Evolutionary conservation across 257 asterid genomes (phyloP).

Genomic region (Anisodus acutangulus): DNA sequence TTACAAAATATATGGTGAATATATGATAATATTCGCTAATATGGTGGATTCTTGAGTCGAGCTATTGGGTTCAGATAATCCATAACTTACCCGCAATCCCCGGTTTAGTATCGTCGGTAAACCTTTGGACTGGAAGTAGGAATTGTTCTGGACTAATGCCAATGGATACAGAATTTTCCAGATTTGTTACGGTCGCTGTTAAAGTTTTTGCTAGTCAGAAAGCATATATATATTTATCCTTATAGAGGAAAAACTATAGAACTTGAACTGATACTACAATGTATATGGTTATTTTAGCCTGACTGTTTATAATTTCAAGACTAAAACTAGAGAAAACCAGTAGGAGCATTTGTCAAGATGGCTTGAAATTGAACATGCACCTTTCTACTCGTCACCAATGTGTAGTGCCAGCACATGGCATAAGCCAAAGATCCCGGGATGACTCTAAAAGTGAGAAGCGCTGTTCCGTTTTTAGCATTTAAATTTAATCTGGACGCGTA

Average conservation of each 20-base stretch:
- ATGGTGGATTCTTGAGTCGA: neutral
- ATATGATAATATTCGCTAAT: too few relatives aligned
- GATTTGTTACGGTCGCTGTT: neutral
- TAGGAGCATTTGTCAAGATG: neutral
- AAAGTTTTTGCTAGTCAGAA: neutral
- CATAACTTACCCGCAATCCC: neutral
- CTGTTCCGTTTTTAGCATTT: too few relatives aligned
- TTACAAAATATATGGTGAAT: too few relatives aligned
- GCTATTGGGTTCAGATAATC: neutral
- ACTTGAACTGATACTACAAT: neutral
- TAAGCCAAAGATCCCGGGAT: too few relatives aligned
- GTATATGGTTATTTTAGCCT: neutral
- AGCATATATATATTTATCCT: neutral
- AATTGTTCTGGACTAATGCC: neutral
- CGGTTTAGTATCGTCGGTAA: too few relatives aligned
- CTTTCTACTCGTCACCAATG: neutral
- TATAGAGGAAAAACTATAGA: neutral
- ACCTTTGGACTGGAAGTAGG: neutral
- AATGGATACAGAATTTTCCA: neutral
- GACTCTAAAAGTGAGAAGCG: too few relatives aligned
- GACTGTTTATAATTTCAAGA: neutral
- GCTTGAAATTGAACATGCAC: neutral
- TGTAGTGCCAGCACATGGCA: too few relatives aligned
- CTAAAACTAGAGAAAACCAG: neutral
- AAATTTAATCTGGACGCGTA: neutral